phyloP scores from a whole-genome alignment of 768 basidiomycete species.

The Polyporus arcularius region DNA sequence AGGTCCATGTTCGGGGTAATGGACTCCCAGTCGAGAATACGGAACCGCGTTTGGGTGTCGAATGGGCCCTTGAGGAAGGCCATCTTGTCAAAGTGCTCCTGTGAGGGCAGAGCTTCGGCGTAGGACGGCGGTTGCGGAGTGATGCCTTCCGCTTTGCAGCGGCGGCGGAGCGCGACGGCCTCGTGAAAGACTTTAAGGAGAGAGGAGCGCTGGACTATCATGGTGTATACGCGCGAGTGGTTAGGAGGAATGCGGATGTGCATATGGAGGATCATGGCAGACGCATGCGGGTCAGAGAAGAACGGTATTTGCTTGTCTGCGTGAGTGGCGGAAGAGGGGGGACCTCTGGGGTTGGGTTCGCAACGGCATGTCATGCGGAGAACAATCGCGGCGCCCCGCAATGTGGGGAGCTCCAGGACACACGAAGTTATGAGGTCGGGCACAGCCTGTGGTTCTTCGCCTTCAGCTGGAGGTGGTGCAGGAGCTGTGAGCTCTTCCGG shows the following conservation, averaged over 20 bases:
- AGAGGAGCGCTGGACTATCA: slow-evolving; percentile 26
- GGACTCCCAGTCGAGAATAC: neutral
- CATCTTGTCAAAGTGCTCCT: neutral
- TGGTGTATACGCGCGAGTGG: slow-evolving; percentile 19
- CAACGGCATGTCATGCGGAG: slow-evolving; percentile 29
- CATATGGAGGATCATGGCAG: slow-evolving; percentile 27
- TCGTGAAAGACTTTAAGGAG: slow-evolving; percentile 15
- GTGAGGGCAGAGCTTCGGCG: neutral
- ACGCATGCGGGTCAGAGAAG: slow-evolving; percentile 22
- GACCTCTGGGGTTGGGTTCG: slow-evolving; percentile 27
- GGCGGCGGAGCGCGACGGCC: neutral
- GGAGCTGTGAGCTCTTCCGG: neutral
- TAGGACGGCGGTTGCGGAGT: neutral
- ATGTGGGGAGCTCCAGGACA: slow-evolving; percentile 22
- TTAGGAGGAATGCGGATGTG: slow-evolving; percentile 5
- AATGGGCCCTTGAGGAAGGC: too few relatives aligned
- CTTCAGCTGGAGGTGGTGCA: neutral
- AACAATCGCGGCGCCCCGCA: slow-evolving; percentile 13
- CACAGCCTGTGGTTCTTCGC: neutral
- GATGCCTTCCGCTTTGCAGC: neutral
- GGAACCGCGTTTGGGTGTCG: too few relatives aligned
- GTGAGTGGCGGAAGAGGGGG: slow-evolving; percentile 2
- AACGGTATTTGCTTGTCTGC: slow-evolving; percentile 16
- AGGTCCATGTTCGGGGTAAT: neutral
- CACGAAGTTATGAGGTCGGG: slow-evolving; percentile 14